Evolutionary conservation across 2,329 filamentous ascomycete genomes (phyloP).

Genomic region (Colletotrichum tropicale): DNA sequence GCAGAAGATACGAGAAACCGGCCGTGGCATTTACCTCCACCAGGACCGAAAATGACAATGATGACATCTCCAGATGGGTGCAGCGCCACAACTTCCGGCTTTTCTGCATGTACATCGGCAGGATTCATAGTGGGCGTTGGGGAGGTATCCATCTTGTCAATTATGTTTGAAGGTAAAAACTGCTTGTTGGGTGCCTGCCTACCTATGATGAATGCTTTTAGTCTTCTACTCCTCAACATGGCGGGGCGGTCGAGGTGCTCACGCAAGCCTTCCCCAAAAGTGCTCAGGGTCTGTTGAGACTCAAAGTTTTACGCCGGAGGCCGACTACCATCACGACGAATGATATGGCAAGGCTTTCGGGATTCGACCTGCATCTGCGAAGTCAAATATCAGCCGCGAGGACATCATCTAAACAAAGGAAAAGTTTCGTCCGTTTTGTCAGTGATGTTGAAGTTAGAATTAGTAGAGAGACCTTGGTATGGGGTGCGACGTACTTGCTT

Average conservation of each 20-base stretch:
- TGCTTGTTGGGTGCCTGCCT: not conserved
- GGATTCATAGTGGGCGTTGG: not conserved
- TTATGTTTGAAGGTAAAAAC: not conserved
- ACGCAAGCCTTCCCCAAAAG: not conserved
- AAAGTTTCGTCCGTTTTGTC: not conserved
- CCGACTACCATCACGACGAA: not conserved
- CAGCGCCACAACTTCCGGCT: not conserved
- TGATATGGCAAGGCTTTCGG: not conserved
- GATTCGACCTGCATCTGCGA: not conserved
- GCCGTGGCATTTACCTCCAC: rapidly evolving
- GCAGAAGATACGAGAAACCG: not conserved
- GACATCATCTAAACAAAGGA: not conserved
- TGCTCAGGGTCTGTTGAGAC: not conserved
- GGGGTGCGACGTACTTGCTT: not conserved
- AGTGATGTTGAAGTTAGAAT: rapidly evolving
- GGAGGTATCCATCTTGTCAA: not conserved
- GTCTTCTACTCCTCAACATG: not conserved
- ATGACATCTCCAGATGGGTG: not conserved
- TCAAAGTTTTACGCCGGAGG: not conserved
- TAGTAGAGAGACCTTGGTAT: not conserved
- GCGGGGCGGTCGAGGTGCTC: too few relatives aligned
- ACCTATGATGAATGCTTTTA: not conserved
- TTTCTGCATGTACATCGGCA: not conserved
- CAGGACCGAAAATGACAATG: not conserved
- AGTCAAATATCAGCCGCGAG: not conserved